phyloP scores from a whole-genome alignment of 441 rosid species.

The Biscutella laevigata region DNA sequence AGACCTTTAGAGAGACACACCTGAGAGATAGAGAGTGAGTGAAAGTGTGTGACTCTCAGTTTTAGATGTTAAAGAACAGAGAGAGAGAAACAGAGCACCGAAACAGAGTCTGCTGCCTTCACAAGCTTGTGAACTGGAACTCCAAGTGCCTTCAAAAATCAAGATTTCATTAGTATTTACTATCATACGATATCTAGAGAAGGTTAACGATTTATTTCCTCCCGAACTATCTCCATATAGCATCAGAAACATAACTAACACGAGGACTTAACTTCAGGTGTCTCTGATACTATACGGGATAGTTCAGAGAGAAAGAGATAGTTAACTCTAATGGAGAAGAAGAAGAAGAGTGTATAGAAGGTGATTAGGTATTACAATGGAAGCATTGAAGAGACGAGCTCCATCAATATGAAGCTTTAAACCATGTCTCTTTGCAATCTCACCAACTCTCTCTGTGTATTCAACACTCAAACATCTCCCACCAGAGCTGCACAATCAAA shows the following conservation, averaged over 20 bases:
- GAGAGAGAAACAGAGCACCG: slow-evolving; percentile 25
- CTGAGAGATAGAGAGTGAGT: slow-evolving; percentile 30
- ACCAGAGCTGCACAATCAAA: slow-evolving; percentile 50
- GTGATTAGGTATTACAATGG: slow-evolving; percentile 40
- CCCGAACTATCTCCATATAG: too few species aligned
- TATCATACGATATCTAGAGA: too few species aligned
- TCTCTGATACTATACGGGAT: too few species aligned
- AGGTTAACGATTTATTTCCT: too few species aligned
- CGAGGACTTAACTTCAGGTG: too few species aligned
- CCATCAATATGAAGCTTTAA: slow-evolving; percentile 90
- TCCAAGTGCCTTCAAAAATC: slow-evolving; percentile 61
- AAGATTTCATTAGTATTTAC: neutral
- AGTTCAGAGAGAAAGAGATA: too few species aligned
- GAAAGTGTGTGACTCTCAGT: neutral
- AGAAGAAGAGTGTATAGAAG: too few species aligned
- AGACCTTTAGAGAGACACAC: slow-evolving; percentile 85
- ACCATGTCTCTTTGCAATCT: slow-evolving; percentile 72
- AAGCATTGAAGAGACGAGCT: slow-evolving; percentile 88
- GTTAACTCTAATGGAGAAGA: too few species aligned
- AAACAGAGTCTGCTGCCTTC: slow-evolving; percentile 75
- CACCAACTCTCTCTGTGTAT: slow-evolving; percentile 66
- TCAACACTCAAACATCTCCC: slow-evolving; percentile 77
- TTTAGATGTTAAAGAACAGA: neutral
- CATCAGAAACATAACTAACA: too few species aligned
- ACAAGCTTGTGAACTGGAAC: slow-evolving; percentile 76